Base-by-base conservation (phyloP, 2,329 filamentous ascomycete species). In the Calonectria pauciramosa region DNA sequence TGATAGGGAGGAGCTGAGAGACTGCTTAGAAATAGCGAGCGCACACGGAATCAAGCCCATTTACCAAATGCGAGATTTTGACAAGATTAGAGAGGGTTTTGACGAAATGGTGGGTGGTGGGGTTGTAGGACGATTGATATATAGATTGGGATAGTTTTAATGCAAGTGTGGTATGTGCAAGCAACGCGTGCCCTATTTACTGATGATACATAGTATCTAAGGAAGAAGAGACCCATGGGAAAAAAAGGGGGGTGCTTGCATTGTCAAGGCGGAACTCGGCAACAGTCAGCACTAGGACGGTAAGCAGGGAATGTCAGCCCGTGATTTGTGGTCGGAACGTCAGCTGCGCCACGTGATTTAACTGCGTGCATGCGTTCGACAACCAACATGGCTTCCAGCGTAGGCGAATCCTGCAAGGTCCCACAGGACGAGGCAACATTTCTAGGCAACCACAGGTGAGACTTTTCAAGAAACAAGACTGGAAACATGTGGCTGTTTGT, bases 1-100 rank as follows among this genome's bases (percentile, higher is more conserved):
- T 9, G 26, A 38, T 7, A 41, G 56, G 23, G 56, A 63, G n/a
- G 56, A 63, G 9, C 16, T 63, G 23, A 36, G 56, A 20, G 56
- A 63, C 23, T 28, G 56, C 36, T 18, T 63, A 34, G 56, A 63
- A 20, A 16, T 41, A 10, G 56, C 56, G 4, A 63, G n/a, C 7
- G 5, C 18, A 4, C 56, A 63, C 13, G 56, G 56, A 3, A 63
- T 63, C 7, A 63, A 63, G 23, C 56, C 56, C 3, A 63, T 20
- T 63, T 63, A 63, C n/a, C 56, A 63, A 14, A 63, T 63, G 56
- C n/a, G 56, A 38, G 56, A 63, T 13, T 63, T 63, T 13, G 34
- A 63, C 34, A 63, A 63, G 56, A 63, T 63, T 8, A 20, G 26
- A 2, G 36, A 63, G 8, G 56, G 56, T 2, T 63, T 63, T 44